These are phyloP conservation scores for Pichia sp. DNA, from an alignment of 1,139 yeast species.

Conservation along the genomic window DNA sequence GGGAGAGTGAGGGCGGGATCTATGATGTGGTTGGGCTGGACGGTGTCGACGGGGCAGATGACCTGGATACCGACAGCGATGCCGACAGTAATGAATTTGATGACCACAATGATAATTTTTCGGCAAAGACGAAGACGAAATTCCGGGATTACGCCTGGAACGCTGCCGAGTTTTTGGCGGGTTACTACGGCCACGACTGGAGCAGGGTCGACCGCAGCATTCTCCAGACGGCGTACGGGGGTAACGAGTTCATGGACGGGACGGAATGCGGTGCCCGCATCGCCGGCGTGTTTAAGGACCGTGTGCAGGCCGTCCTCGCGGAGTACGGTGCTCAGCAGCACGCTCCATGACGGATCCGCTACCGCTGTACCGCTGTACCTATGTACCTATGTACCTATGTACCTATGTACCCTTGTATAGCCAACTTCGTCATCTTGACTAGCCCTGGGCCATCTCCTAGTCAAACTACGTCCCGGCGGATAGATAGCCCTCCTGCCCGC, in stretches of 20 bases:
- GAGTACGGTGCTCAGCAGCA: neutral
- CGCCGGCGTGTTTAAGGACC: neutral
- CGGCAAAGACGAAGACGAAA: neutral
- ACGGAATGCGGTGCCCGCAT: conserved; percentile 5
- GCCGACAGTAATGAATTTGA: neutral
- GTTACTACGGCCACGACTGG: conserved; percentile 7
- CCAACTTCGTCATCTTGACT: too few species aligned
- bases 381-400: too few species aligned
- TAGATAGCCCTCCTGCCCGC: neutral
- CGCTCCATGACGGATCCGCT: neutral
- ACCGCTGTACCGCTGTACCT: neutral
- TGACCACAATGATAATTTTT: neutral
- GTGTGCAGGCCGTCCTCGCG: neutral
- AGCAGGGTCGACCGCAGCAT: neutral
- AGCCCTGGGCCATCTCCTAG: too few species aligned
- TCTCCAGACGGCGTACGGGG: neutral
- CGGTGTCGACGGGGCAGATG: conserved; percentile 6
- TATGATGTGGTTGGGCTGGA: conserved; percentile 50
- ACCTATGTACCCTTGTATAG: neutral
- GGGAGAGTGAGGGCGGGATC: conserved; percentile 34
- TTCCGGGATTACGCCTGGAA: conserved; percentile 6
- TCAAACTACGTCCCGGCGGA: neutral
- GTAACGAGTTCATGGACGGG: conserved; percentile 3
- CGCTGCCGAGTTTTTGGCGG: neutral
- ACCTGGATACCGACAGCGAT: conserved; percentile 6